Conservation (phyloP, 1,284 basidiomycete species). For the Sporisorium scitamineum region DNA sequence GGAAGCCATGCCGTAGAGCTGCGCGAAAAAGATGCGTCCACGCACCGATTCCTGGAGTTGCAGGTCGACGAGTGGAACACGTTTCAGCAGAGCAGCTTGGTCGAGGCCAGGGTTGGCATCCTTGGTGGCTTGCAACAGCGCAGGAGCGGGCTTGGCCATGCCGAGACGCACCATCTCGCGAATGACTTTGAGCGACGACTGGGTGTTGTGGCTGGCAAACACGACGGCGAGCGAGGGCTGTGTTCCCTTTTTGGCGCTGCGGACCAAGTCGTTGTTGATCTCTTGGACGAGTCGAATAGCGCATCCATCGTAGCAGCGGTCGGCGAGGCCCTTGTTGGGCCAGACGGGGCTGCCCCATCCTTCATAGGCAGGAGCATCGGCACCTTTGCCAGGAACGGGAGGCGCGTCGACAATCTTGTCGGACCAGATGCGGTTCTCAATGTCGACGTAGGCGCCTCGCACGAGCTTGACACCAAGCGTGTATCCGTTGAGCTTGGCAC, state of each 20-base stretch:
- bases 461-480: constrained; percentile 93
- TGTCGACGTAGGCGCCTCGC: constrained; percentile 89
- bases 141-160: constrained; percentile 71
- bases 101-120: constrained; percentile 15
- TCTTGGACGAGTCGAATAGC: constrained; percentile 76
- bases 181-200: constrained; percentile 76
- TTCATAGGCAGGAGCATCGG: constrained; percentile 34
- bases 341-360: constrained; percentile 71
- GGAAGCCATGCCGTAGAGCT: constrained; percentile 83
- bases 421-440: constrained; percentile 74
- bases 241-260: constrained; percentile 28
- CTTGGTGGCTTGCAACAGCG: constrained; percentile 34
- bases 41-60: constrained; percentile 74
- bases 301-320: constrained; percentile 81
- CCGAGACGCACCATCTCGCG: constrained; percentile 75
- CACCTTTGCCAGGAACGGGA: constrained; percentile 52
- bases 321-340: constrained; percentile 77
- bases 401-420: constrained; percentile 57
- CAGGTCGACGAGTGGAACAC: constrained; percentile 40
- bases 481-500: constrained; percentile 79
- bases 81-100: constrained; percentile 11
- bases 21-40: constrained; percentile 81
- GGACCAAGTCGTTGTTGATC: constrained; percentile 70
- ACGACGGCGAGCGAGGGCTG: constrained; percentile 76
- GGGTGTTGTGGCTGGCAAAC: constrained; percentile 88